Conservation (phyloP, 805 yeast species). For the Tetrapisispora namnaoensis region DNA sequence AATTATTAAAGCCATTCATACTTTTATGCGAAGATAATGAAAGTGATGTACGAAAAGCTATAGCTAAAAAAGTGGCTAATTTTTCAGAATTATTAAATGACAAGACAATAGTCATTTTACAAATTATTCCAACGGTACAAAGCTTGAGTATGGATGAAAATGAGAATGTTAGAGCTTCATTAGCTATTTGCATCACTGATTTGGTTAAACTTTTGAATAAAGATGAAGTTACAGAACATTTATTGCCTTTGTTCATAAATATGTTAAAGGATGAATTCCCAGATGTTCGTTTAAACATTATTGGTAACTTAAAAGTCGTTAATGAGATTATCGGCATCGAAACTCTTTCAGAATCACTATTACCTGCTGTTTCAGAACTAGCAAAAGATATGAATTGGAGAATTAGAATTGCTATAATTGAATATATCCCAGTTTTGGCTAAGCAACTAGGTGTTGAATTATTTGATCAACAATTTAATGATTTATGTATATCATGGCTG, state of each 20-base stretch:
- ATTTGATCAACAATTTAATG: conserved; percentile 84
- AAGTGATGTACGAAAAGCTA: conserved; percentile 93
- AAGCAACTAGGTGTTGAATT: conserved; percentile 88
- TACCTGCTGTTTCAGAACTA: conserved; percentile 92
- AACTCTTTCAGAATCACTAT: conserved; percentile 68
- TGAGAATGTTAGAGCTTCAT: conserved; percentile 86
- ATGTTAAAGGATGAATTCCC: conserved; percentile 97
- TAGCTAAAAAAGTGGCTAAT: conserved; percentile 82
- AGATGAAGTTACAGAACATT: conserved; percentile 68
- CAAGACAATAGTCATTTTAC: conserved; percentile 41
- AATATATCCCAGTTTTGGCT: conserved; percentile 90
- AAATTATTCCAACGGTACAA: conserved; percentile 75
- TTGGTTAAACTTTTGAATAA: conserved; percentile 79
- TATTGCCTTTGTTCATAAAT: conserved; percentile 78
- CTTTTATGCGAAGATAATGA: conserved; percentile 81
- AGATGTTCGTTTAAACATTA: conserved; percentile 89
- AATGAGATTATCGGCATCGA: conserved; percentile 93
- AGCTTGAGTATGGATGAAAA: conserved; percentile 82
- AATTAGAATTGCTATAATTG: conserved; percentile 91
- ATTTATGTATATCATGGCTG: conserved; percentile 91
- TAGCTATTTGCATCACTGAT: conserved; percentile 81
- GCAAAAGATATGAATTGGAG: conserved; percentile 98
- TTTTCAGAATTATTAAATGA: conserved; percentile 45
- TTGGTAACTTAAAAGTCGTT: conserved; percentile 82
- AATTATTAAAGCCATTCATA: conserved; percentile 53